phyloP scores from a whole-genome alignment of 2,329 filamentous ascomycete species.

The Fusarium sp. region DNA sequence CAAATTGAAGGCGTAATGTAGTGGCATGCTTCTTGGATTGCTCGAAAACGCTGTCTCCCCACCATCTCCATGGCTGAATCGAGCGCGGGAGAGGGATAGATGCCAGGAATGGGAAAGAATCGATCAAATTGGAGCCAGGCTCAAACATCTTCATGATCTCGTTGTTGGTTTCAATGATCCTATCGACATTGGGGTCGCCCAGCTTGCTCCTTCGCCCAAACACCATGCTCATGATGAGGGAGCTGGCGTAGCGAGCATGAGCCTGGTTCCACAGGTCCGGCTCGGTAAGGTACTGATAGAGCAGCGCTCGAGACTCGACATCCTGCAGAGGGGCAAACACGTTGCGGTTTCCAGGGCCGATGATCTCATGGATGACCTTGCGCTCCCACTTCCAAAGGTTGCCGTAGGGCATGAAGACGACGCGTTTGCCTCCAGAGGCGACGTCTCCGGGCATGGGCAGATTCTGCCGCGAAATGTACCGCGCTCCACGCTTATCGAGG shows the following conservation, averaged over 20 bases:
- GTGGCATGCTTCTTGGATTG: not conserved
- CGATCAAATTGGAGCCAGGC: not conserved
- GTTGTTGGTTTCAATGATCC: not conserved
- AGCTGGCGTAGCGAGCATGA: constrained; percentile 8
- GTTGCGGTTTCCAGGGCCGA: constrained; percentile 7
- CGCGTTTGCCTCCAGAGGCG: not conserved
- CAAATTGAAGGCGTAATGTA: not conserved
- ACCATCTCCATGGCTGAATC: constrained; percentile 10
- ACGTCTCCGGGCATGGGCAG: not conserved
- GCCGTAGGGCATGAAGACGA: constrained; percentile 17
- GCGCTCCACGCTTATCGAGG: constrained; percentile 5
- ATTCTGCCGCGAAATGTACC: not conserved
- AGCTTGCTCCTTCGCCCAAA: constrained; percentile 10
- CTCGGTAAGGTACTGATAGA: constrained; percentile 2
- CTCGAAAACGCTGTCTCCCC: constrained; percentile 3
- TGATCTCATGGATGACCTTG: constrained; percentile 19
- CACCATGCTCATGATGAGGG: constrained; percentile 20
- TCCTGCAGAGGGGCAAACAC: constrained; percentile 20
- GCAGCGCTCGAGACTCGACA: constrained; percentile 16
- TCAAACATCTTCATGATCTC: not conserved
- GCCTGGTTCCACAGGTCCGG: constrained; percentile 10
- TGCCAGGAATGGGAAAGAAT: constrained; percentile 4
- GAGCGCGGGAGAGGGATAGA: constrained; percentile 1
- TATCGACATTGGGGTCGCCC: constrained; percentile 4
- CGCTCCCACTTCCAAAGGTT: constrained; percentile 14